Base-by-base conservation (phyloP, 805 yeast species). In the Kodamaea kaohsiungensis region DNA sequence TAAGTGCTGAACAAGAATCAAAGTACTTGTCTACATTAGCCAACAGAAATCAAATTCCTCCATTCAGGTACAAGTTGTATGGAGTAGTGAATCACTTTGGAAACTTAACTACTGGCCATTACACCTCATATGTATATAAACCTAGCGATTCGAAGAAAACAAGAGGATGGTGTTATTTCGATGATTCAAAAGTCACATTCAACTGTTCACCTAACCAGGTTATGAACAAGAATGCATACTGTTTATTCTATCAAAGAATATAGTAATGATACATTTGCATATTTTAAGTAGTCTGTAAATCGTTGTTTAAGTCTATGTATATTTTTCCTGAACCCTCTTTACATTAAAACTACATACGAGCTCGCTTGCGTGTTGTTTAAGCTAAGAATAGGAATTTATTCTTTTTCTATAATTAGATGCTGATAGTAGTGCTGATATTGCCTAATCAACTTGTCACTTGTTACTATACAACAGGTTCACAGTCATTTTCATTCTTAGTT, bases 81-180 rank as follows among this genome's bases (percentile, higher is more conserved):
- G 96, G 89, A 0, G 96, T 91, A 1, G 90, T 90, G 13, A 85
- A 89, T 59, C 98, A 92, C 68, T 84, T 73, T 57, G 98, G 98
- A 10, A 85, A 88, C 40, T 75, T 92, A 39, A 81, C 85, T 43
- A 88, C 92, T 7, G 98, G 98, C 0, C 98, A 92, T 69, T 92
- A 92, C 69, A 92, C 97, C 0, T 75, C 96, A 0, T 89, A 77
- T 64, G 93, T 89, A 3, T 73, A 84, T 64, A 89, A 89, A 62
- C 61, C 59, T n/a, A 67, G 68, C 43, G 73, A 69, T 48, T 30
- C 56, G 12, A 85, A 84, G 22, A 66, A 67, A 17, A 69, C 64
- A 40, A 73, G 74, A 53, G 87, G 85, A 1, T 91, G 97, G 97
- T 84, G 89, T 62, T 82, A 85, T 56, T 91, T 86, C 68, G 97